These are phyloP conservation scores for Suhomyces bribrorum DNA, from an alignment of 1,139 yeast species.

Conservation along the genomic window DNA sequence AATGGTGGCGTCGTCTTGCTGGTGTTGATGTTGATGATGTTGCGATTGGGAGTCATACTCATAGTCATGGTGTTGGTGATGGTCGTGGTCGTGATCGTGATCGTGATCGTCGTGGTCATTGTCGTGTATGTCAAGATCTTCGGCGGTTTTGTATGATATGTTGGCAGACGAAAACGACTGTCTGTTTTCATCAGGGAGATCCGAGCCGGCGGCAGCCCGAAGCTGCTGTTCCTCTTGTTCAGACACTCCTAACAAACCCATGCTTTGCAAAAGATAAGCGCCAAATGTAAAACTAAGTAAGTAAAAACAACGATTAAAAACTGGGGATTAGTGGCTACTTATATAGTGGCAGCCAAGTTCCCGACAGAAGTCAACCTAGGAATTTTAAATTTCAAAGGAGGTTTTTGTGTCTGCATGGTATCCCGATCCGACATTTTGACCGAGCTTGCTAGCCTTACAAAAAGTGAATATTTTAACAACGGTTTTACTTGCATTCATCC, in stretches of 20 bases:
- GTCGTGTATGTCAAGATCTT: constrained; percentile 16
- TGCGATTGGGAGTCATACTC: no score
- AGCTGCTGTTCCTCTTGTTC: constrained; percentile 39
- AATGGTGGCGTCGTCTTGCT: constrained; percentile 10
- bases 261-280: no score
- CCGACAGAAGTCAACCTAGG: no score
- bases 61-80: background rate
- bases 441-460: background rate
- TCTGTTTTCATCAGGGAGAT: constrained; percentile 10
- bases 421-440: background rate
- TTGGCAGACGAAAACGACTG: constrained; percentile 14
- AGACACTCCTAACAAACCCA: constrained; percentile 36
- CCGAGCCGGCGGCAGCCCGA: constrained; percentile 31
- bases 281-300: background rate
- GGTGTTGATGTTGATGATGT: no score
- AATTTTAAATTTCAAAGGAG: no score
- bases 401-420: background rate
- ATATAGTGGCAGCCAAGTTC: no score
- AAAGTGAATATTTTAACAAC: background rate
- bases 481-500: background rate
- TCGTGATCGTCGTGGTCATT: background rate
- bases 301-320: no score
- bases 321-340: background rate
- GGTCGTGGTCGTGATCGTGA: background rate
- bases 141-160: constrained; percentile 39